phyloP scores from a whole-genome alignment of 495 filamentous ascomycete species.

The Aspergillus nidulans region DNA sequence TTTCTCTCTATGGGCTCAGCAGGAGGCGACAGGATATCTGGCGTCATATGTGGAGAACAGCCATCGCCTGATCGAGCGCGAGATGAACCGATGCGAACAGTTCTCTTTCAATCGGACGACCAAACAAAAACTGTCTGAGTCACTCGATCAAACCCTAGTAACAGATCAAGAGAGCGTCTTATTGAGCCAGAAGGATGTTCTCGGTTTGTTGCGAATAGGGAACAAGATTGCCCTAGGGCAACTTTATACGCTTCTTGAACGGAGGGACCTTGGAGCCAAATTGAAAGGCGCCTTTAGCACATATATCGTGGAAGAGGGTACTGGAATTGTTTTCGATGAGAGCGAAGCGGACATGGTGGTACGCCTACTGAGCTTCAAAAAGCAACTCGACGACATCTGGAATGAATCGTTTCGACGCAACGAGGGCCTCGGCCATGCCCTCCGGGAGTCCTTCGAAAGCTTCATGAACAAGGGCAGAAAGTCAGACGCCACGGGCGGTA shows the following conservation, averaged over 20 bases:
- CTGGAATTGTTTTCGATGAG: slow-evolving; percentile 68
- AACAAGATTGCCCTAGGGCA: slow-evolving; percentile 63
- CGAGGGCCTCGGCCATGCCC: slow-evolving; percentile 64
- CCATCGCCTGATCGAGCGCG: slow-evolving; percentile 59
- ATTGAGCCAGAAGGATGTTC: slow-evolving; percentile 57
- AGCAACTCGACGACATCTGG: slow-evolving; percentile 69
- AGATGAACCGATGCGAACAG: slow-evolving; percentile 66
- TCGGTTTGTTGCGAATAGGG: slow-evolving; percentile 61
- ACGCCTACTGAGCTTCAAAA: slow-evolving; percentile 76
- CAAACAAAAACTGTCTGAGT: slow-evolving; percentile 64
- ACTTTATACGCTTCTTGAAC: slow-evolving; percentile 71
- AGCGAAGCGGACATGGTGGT: slow-evolving; percentile 83
- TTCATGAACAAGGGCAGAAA: slow-evolving; percentile 88
- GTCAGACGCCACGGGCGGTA: slow-evolving; percentile 59
- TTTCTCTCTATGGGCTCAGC: slow-evolving; percentile 60
- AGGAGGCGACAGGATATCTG: slow-evolving; percentile 54
- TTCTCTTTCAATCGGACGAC: slow-evolving; percentile 81
- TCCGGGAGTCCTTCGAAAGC: slow-evolving; percentile 76
- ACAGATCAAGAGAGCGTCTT: slow-evolving; percentile 56
- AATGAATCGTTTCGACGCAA: slow-evolving; percentile 68
- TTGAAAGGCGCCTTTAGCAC: slow-evolving; percentile 68
- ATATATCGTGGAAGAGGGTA: slow-evolving; percentile 75
- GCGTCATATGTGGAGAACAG: slow-evolving; percentile 67
- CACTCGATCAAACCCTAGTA: slow-evolving; percentile 66
- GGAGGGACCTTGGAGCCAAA: slow-evolving; percentile 56